Conservation (phyloP, 2,329 filamentous ascomycete species). For the Leptographium flavum region DNA sequence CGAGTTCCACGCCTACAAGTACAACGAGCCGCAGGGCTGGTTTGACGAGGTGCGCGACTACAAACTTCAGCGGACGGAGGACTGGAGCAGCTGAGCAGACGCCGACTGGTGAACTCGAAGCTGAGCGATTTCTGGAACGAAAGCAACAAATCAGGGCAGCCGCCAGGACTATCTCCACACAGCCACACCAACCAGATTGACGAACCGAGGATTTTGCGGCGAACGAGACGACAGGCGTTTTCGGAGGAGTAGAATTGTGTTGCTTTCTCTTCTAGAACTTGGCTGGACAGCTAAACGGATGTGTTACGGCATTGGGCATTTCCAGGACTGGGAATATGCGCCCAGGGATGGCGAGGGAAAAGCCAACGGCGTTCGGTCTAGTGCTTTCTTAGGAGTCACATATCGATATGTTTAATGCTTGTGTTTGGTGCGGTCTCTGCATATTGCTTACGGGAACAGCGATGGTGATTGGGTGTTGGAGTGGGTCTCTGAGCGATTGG, state of each 20-base stretch:
- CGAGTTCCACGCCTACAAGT: constrained; percentile 90
- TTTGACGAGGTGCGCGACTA: constrained; percentile 83
- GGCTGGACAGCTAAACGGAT: not conserved
- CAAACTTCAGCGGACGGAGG: constrained; percentile 48
- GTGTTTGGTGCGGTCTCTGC: no score
- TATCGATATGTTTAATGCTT: not conserved
- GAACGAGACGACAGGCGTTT: not conserved
- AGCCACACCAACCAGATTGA: not conserved
- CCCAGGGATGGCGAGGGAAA: not conserved
- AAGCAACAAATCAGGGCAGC: not conserved
- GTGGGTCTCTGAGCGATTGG: not conserved
- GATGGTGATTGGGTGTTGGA: not conserved
- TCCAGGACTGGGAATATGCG: not conserved
- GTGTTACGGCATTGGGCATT: not conserved
- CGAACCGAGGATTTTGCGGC: not conserved
- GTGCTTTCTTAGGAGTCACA: not conserved
- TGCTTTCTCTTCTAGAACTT: not conserved
- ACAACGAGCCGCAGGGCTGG: constrained; percentile 62
- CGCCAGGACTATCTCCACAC: not conserved
- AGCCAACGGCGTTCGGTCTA: not conserved
- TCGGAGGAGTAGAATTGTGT: not conserved
- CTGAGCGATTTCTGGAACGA: not conserved
- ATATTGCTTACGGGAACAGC: no score
- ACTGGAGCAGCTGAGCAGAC: constrained; percentile 19
- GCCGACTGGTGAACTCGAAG: no score